A percentile compares a stretch with the other conserved stretches of the same genome.
Evolutionary conservation across 2,329 filamentous ascomycete species (phyloP).

Genomic region (Ciborinia camelliae): DNA sequence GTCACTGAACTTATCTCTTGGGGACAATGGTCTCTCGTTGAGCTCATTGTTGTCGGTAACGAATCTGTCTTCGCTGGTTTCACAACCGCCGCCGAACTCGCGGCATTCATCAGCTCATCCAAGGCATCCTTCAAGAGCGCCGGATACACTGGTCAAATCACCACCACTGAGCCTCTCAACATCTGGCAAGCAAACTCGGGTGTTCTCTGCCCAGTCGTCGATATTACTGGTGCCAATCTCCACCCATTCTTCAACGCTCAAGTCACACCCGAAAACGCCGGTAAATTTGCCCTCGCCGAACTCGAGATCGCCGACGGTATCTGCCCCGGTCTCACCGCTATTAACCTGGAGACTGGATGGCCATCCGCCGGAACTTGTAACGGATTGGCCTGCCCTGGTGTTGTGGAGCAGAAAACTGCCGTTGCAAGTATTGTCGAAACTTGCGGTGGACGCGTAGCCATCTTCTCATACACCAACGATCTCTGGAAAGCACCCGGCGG

Average conservation of each 20-base stretch:
- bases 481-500: slow-evolving; percentile 71
- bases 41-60: slow-evolving; percentile 84
- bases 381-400: slow-evolving; percentile 67
- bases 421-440: slow-evolving; percentile 65
- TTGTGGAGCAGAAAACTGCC: slow-evolving; percentile 64
- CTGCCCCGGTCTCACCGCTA: slow-evolving; percentile 69
- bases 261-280: slow-evolving; percentile 61
- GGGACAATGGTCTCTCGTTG: slow-evolving; percentile 70
- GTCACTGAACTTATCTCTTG: slow-evolving; percentile 69
- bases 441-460: slow-evolving; percentile 66
- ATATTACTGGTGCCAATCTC: slow-evolving; percentile 80
- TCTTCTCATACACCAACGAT: slow-evolving; percentile 82
- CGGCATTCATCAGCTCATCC: slow-evolving; percentile 64
- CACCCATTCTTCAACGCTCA: slow-evolving; percentile 90
- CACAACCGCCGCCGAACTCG: slow-evolving; percentile 62
- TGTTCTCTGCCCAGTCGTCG: slow-evolving; percentile 68
- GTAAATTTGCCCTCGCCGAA: slow-evolving; percentile 71
- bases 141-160: slow-evolving; percentile 72
- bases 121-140: slow-evolving; percentile 58
- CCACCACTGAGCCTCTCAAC: slow-evolving; percentile 82
- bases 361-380: slow-evolving; percentile 68
- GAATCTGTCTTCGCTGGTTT: slow-evolving; percentile 78
- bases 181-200: slow-evolving; percentile 63
- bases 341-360: slow-evolving; percentile 92
- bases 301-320: slow-evolving; percentile 65